Conservation (phyloP, 495 filamentous ascomycete genomes). For the Penicillium coffeae region DNA sequence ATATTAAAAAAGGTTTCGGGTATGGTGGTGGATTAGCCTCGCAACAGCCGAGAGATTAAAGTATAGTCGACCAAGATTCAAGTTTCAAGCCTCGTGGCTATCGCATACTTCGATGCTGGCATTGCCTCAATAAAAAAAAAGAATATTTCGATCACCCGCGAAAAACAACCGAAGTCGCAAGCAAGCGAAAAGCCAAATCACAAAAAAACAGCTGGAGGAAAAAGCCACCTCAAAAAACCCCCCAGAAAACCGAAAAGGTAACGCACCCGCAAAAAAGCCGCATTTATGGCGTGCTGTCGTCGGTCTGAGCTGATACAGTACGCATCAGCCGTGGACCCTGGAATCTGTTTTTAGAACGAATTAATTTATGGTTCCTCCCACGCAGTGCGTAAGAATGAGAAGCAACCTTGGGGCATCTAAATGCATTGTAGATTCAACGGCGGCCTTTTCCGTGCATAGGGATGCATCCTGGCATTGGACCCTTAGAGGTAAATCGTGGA, state of each 20-base stretch:
- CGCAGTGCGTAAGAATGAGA: not conserved
- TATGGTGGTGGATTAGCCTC: not conserved
- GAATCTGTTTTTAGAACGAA: conserved; percentile 31
- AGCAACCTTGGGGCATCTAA: not conserved
- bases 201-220: not conserved
- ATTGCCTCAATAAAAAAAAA: not conserved
- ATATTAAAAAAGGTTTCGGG: not conserved
- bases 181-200: not conserved
- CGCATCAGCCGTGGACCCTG: conserved; percentile 26
- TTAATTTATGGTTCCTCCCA: conserved; percentile 24
- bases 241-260: not conserved
- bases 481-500: not conserved
- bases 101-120: not conserved
- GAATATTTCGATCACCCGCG: not conserved
- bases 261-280: conserved; percentile 10
- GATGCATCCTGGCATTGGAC: too few species aligned
- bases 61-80: not conserved
- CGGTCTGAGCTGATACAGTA: conserved; percentile 12
- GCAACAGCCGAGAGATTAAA: not conserved
- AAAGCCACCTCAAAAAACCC: too few species aligned
- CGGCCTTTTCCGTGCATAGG: not conserved
- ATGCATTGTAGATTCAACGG: not conserved
- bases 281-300: conserved; percentile 11
- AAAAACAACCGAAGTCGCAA: not conserved
- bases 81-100: not conserved